Evolutionary conservation across 345 rosid species (phyloP), one percentile per base, ranked within the genome.

Genomic region (Carallia brachiata): DNA sequence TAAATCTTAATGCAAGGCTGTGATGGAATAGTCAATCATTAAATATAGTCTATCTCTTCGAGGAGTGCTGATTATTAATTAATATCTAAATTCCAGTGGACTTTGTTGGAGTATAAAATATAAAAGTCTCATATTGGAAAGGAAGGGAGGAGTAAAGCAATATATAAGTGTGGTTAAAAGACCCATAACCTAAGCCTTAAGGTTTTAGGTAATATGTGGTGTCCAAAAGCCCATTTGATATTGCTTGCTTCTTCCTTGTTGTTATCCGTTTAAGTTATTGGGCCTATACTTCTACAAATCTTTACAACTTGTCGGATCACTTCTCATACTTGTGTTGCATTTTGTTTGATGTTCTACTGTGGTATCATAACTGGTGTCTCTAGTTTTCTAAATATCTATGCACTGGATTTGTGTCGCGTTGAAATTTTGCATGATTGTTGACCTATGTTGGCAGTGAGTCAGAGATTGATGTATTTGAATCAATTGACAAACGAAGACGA

Each of bases 381-480:
- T 7, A 31, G 9, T 19, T 9, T 59, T 30, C 60, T 56, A 19
- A 55, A 55, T 55, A 56, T 48, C 4, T 19, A 27, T 36, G 37
- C 18, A 15, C 12, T 63, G 68, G 34, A 62, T 36, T 8, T 59
- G 4, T 59, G 18, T 56, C 53, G 18, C 40, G 30, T 48, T n/a
- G 37, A 36, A 53, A 55, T 53, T 27, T 1, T 66, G 30, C 70
- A 36, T 64, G 57, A 52, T 40, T 60, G 39, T 69, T 60, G 36
- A 66, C 34, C 9, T 54, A n/a, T 68, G 23, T 54, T 69, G 57
- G 77, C 89, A 92, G 98, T 64, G 96, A 90, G 79, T 72, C 91
- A 37, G 98, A 92, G 91, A 92, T 92, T 66, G 98, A 92, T 67
- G 58, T 90, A 19, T 92, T 92, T 78, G 98, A 92, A 72, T 88